A percentile compares a stretch with the other conserved stretches of the same genome.
These are phyloP conservation scores for Puccinia triticina DNA, from an alignment of 1,284 basidiomycete genomes.

Conservation along the genomic window DNA sequence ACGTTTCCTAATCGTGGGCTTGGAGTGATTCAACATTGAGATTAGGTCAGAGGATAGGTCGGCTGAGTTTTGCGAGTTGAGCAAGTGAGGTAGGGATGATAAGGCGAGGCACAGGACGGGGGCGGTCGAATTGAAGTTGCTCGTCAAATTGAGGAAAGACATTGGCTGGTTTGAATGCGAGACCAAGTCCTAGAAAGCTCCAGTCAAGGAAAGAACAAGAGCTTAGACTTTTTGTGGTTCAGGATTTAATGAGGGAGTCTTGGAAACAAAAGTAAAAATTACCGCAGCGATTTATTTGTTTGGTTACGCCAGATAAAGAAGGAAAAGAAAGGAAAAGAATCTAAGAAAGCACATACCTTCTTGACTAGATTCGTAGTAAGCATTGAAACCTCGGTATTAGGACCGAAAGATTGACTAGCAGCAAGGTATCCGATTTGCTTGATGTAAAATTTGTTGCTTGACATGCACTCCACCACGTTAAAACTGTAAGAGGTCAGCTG, in stretches of 20 bases:
- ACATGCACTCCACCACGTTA: slow-evolving; percentile 97
- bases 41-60: slow-evolving; percentile 86
- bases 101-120: slow-evolving; percentile 46
- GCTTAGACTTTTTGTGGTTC: neutral
- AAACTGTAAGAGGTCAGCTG: slow-evolving; percentile 78
- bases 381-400: slow-evolving; percentile 95
- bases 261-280: neutral
- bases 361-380: slow-evolving; percentile 96
- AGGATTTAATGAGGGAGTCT: slow-evolving; percentile 31
- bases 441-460: slow-evolving; percentile 82
- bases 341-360: slow-evolving; percentile 69
- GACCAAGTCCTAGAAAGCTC: slow-evolving; percentile 26
- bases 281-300: neutral
- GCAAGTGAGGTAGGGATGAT: slow-evolving; percentile 42
- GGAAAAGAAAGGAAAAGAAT: neutral
- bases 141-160: slow-evolving; percentile 28
- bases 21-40: slow-evolving; percentile 86
- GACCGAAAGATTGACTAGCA: slow-evolving; percentile 85
- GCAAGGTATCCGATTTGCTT: slow-evolving; percentile 96
- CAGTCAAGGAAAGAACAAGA: slow-evolving; percentile 43
- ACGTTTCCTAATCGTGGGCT: slow-evolving; percentile 79
- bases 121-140: slow-evolving; percentile 48
- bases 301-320: neutral
- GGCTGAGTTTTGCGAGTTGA: slow-evolving; percentile 64
- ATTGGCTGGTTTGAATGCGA: slow-evolving; percentile 23